These are phyloP conservation scores for Litsea cubeba DNA, from an alignment of 164 flowering plant genomes.

Conservation along the genomic window DNA sequence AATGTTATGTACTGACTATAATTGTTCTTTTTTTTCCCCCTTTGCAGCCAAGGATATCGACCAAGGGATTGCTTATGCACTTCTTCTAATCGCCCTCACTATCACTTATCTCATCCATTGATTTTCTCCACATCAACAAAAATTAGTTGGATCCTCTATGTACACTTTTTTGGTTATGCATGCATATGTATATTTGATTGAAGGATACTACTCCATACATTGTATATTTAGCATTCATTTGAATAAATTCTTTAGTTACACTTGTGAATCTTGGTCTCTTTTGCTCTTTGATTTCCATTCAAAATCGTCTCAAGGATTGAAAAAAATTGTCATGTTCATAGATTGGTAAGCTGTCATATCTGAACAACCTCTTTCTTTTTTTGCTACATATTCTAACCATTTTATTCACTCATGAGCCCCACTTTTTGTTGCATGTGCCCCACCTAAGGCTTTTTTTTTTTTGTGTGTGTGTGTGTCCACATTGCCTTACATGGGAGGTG, in stretches of 20 bases:
- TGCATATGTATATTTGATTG: background rate
- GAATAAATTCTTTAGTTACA: background rate
- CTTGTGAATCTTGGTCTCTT: background rate
- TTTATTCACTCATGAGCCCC: too few species aligned
- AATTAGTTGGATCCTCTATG: background rate
- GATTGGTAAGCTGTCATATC: too few species aligned
- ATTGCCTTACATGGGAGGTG: too few species aligned
- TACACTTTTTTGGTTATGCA: background rate
- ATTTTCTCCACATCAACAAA: constrained; percentile 4
- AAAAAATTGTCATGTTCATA: too few species aligned
- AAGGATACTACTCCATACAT: background rate
- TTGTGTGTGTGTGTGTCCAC: too few species aligned
- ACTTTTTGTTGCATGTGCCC: too few species aligned
- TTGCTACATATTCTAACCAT: too few species aligned
- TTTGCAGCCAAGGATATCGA: constrained; percentile 46
- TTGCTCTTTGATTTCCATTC: too few species aligned
- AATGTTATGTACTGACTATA: background rate
- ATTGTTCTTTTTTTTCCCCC: background rate
- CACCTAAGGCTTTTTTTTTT: too few species aligned
- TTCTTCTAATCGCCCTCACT: constrained; percentile 52
- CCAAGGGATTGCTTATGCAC: constrained; percentile 57
- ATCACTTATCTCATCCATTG: constrained; percentile 53
- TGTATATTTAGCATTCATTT: background rate
- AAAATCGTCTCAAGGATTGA: too few species aligned
- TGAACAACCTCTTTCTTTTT: too few species aligned